A percentile compares a stretch with the other conserved stretches of the same genome.
These are phyloP conservation scores for Prototheca cutis DNA, from an alignment of 163 green algal genomes.

Conservation along the genomic window DNA sequence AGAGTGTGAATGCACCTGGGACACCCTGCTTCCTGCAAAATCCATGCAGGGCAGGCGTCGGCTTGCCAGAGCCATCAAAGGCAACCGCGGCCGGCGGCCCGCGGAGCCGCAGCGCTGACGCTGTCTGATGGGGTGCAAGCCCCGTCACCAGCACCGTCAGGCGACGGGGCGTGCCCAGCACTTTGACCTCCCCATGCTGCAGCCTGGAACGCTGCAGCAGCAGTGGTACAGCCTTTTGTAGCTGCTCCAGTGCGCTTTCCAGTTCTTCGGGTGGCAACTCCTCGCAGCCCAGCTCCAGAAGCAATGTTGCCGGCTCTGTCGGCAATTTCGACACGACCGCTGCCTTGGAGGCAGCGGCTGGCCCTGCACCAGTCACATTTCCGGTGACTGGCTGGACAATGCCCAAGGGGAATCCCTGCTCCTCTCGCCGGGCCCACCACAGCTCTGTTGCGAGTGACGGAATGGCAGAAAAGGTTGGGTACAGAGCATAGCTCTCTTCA, in stretches of 20 bases:
- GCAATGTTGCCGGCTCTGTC: constrained; percentile 39
- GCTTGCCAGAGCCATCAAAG: constrained; percentile 52
- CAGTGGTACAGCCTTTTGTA: constrained; percentile 52
- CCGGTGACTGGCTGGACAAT: too few species aligned
- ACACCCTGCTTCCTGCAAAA: constrained; percentile 89
- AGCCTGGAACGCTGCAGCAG: constrained; percentile 70
- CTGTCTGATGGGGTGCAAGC: constrained; percentile 53
- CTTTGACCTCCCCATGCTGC: constrained; percentile 47
- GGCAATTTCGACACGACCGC: too few species aligned
- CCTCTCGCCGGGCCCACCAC: constrained; percentile 78
- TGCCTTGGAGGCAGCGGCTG: too few species aligned
- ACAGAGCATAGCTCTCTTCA: too few species aligned
- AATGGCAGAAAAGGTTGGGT: too few species aligned
- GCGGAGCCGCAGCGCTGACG: constrained; percentile 41
- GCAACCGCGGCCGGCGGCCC: constrained; percentile 63
- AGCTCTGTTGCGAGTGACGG: too few species aligned
- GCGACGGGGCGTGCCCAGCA: constrained; percentile 78
- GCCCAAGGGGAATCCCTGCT: constrained; percentile 84
- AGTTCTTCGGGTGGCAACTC: constrained; percentile 93
- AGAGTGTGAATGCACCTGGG: too few species aligned
- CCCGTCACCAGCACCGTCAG: constrained; percentile 65
- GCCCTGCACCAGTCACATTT: too few species aligned
- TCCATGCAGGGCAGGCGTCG: constrained; percentile 81
- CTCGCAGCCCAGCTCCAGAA: constrained; percentile 94
- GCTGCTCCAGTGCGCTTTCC: constrained; percentile 55